A percentile compares a stretch with the other conserved stretches of the same genome.
These are phyloP conservation scores for Penicillium diatomitis DNA, from an alignment of 495 filamentous ascomycete genomes.

Conservation along the genomic window DNA sequence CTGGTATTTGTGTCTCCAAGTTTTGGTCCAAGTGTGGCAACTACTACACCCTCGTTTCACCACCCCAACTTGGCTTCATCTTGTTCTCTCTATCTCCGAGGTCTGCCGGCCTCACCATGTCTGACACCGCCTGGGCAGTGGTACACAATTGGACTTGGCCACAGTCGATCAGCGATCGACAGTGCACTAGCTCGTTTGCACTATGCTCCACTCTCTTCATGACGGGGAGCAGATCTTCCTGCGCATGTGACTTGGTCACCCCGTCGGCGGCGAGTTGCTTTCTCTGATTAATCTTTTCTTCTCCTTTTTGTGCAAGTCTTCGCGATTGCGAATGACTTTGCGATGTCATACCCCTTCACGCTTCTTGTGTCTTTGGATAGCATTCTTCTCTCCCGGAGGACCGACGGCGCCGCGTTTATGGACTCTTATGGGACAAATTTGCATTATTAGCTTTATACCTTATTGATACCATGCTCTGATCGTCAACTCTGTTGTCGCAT, in stretches of 20 bases:
- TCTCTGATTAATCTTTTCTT: neutral
- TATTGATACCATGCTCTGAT: no score
- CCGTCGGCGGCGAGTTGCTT: neutral
- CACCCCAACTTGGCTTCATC: no score
- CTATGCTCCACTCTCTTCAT: neutral
- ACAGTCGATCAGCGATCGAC: slow-evolving; percentile 17
- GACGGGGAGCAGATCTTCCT: slow-evolving; percentile 4
- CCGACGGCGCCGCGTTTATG: neutral
- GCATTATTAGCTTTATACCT: no score
- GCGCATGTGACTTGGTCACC: slow-evolving; percentile 9
- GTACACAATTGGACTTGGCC: slow-evolving; percentile 16
- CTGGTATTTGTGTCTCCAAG: no score
- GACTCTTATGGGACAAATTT: neutral
- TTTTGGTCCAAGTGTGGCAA: no score
- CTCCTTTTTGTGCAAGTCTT: neutral
- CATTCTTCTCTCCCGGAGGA: neutral
- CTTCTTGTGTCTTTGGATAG: slow-evolving; percentile 4
- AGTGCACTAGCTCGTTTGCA: no score
- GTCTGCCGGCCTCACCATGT: no score
- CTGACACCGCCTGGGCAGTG: slow-evolving; percentile 10
- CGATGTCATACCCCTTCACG: slow-evolving; percentile 16
- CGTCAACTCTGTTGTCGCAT: no score
- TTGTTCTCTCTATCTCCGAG: no score
- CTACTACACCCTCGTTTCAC: no score
- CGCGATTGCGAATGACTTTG: neutral